Base-by-base conservation (phyloP, 2,329 filamentous ascomycete species). In the Ophiostoma populinum region DNA sequence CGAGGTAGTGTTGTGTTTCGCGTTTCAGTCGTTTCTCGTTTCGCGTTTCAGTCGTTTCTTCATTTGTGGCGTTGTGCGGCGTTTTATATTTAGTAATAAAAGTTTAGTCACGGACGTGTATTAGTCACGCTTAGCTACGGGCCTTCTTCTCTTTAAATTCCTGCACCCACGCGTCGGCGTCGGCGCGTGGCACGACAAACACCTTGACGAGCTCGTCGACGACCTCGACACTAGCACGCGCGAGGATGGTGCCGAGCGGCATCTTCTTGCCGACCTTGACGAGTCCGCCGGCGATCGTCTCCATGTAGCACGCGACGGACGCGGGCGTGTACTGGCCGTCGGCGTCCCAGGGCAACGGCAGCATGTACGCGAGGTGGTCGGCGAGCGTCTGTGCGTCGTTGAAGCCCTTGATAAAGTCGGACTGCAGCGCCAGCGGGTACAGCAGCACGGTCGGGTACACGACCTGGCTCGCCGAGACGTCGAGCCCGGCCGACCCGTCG, bases 251-350 rank as follows among this genome's bases (percentile, higher is more conserved):
- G 34, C 83, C 55, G 45, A 95, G 54, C 15, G 71, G 62, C 43
- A 90, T 65, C 51, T 87, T 90, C 67, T 81, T 86, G 32, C 90
- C 87, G 16, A 86, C 75, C 59, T 92, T 94, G 48, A 93, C 71
- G 47, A 98, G 54, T 0, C 86, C 85, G 0, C 85, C 85, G 0
- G 63, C 61, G 4, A 58, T 57, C 0, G 85, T 95, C 61, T 94
- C 85, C 62, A 92, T 78, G 54, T 82, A 95, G 49, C 82, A 90
- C 46, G 93, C 85, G 5, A 93, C 81, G 1, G 56, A 61, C 0
- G 62, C 61, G 1, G 64, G 46, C 1, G 59, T 67, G 47, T 73
- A 73, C 16, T 24, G 24, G 11, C 9, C 26, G 2, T 2, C 65
- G 56, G 22, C 24, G 20, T 95, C 90, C 90, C 90, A 98, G 10